Conservation (phyloP, 306 rosid species). For the Vigna unguiculata region DNA sequence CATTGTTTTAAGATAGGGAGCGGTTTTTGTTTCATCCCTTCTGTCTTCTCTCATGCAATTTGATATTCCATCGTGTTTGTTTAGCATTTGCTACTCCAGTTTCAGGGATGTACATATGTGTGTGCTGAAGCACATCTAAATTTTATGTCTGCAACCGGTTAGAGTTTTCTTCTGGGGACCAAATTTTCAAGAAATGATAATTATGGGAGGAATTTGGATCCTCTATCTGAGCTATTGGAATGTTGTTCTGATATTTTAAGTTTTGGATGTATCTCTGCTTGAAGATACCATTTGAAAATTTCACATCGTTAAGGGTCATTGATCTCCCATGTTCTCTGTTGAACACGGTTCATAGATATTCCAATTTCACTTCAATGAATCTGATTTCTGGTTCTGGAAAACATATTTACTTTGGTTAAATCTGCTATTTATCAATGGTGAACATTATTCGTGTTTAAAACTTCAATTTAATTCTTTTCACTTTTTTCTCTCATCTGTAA, state of each 20-base stretch:
- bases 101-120: constrained; percentile 19
- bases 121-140: constrained; percentile 34
- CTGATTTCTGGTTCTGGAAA: neutral
- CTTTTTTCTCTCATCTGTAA: neutral
- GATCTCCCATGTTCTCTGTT: too few species aligned
- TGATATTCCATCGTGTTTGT: constrained; percentile 33
- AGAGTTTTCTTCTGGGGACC: neutral
- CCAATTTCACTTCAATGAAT: neutral
- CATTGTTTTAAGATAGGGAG: constrained; percentile 15
- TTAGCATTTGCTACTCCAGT: constrained; percentile 35
- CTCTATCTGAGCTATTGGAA: constrained; percentile 3
- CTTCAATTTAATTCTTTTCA: neutral
- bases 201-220: constrained; percentile 21
- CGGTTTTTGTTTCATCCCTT: constrained; percentile 35
- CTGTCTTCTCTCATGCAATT: constrained; percentile 21
- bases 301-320: neutral
- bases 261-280: neutral
- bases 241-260: neutral
- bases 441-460: neutral
- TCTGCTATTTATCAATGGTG: neutral
- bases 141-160: constrained; percentile 22
- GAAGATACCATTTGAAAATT: neutral
- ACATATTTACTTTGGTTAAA: neutral
- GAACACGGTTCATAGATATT: too few species aligned
- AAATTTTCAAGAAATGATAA: constrained; percentile 1